These are phyloP conservation scores for Protomyces pachydermus DNA, from an alignment of 1,139 yeast genomes.

Conservation along the genomic window DNA sequence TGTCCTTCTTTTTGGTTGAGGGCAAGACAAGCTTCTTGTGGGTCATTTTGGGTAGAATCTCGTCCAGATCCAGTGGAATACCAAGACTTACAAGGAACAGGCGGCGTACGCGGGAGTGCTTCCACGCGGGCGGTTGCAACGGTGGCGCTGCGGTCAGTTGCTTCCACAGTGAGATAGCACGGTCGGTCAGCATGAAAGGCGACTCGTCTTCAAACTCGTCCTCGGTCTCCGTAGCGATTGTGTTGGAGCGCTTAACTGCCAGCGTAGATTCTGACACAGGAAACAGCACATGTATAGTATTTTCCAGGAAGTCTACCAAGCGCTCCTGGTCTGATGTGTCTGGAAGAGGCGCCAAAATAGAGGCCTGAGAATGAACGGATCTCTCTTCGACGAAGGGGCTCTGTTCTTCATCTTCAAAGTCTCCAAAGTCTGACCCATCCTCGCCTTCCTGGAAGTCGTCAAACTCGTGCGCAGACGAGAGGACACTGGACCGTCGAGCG, in stretches of 20 bases:
- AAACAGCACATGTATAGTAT: neutral
- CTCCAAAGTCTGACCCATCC: constrained; percentile 27
- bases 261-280: neutral
- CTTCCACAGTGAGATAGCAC: constrained; percentile 33
- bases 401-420: constrained; percentile 23
- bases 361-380: neutral
- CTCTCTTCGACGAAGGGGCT: neutral
- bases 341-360: neutral
- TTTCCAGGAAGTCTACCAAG: neutral
- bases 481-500: constrained; percentile 6
- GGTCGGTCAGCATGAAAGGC: constrained; percentile 16
- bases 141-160: constrained; percentile 47
- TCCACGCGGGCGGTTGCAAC: constrained; percentile 56
- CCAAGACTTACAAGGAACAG: constrained; percentile 55
- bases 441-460: constrained; percentile 18
- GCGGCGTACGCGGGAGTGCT: constrained; percentile 53
- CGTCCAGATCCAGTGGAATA: constrained; percentile 57
- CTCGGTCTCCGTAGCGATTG: neutral
- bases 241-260: neutral
- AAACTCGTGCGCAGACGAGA: constrained; percentile 5
- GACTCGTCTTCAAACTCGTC: constrained; percentile 19
- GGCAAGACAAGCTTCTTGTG: constrained; percentile 31
- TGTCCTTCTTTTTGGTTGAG: constrained; percentile 13
- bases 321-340: neutral
- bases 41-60: constrained; percentile 34